Conservation (phyloP, 164 flowering plant species). For the Tetracentron sinense region DNA sequence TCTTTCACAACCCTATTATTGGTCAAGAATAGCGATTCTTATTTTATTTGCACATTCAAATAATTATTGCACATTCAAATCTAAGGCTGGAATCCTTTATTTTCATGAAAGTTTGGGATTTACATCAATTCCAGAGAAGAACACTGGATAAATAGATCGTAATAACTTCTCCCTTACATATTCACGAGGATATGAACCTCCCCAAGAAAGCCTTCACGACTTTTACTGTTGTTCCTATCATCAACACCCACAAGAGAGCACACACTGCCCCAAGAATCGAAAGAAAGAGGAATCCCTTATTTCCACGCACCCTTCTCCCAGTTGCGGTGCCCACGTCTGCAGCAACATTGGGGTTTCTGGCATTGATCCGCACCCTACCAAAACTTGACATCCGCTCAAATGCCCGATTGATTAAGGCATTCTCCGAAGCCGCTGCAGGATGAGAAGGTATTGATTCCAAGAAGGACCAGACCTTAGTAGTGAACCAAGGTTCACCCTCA, state of each 20-base stretch:
- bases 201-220: constrained; percentile 3
- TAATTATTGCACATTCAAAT: too few relatives aligned
- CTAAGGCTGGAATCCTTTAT: too few relatives aligned
- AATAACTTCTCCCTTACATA: constrained; percentile 1
- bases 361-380: constrained; percentile 42
- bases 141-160: background rate
- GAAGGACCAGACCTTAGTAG: constrained; percentile 59
- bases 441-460: constrained; percentile 83
- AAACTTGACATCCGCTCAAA: constrained; percentile 84
- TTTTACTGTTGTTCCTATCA: constrained; percentile 17
- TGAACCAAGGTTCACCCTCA: constrained; percentile 37
- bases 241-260: constrained; percentile 45
- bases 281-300: constrained; percentile 30
- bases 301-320: constrained; percentile 26
- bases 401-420: constrained; percentile 52
- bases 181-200: constrained; percentile 20
- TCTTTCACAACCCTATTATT: too few relatives aligned
- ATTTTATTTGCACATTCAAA: too few relatives aligned
- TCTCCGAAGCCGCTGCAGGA: constrained; percentile 91
- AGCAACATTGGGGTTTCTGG: constrained; percentile 24
- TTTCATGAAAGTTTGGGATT: background rate
- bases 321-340: constrained; percentile 22
- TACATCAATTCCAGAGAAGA: background rate
- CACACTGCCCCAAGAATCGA: constrained; percentile 35
- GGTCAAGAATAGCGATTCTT: too few relatives aligned